Evolutionary conservation across 176 grass and related monocot genomes (phyloP), one percentile per base, ranked within the genome.

Genomic region (Rhynchospora pubera): DNA sequence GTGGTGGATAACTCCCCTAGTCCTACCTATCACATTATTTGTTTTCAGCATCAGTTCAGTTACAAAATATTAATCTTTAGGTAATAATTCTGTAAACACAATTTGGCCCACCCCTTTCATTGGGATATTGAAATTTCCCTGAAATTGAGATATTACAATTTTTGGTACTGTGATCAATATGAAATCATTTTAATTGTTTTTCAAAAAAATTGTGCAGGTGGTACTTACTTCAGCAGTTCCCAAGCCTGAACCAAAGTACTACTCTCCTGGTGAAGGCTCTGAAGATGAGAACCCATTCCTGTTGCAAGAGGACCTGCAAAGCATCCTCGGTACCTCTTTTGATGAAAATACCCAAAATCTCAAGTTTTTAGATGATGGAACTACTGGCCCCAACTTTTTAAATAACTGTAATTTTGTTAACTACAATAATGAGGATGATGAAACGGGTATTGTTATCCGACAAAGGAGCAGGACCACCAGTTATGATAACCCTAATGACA

Each of bases 261-360:
- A 60, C 82, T 87, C 67, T 56, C 80, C 71, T 82, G 72, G 77
- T 10, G 60, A 88, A 85, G 83, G 73, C 70, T 52, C 26, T 24
- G 86, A 28, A 79, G 92, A 93, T 77, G 79, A 81, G 42, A 46
- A 34, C 34, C 56, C 87, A 2, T 94, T 69, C 73, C 75, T 97
- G 67, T 86, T 84, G 19, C 0, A 9, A 45, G 88, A 91, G 11
- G 92, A 97, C 86, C 39, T 97, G 44, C 46, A 82, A 18, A 62
- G 2, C 58, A 92, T 97, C 50, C 58, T 98, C 56, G 72, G 39
- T 71, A 85, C 91, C 60, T 78, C 65, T 81, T 74, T 2, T 71
- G 78, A 81, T 69, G 61, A 84, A 51, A 87, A 83, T 77, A 81
- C 79, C 42, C 43, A 81, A 22, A 15, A 81, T 11, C 79, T 81